phyloP scores from a whole-genome alignment of 2,329 filamentous ascomycete genomes.

The Arthrinium phaeospermum region DNA sequence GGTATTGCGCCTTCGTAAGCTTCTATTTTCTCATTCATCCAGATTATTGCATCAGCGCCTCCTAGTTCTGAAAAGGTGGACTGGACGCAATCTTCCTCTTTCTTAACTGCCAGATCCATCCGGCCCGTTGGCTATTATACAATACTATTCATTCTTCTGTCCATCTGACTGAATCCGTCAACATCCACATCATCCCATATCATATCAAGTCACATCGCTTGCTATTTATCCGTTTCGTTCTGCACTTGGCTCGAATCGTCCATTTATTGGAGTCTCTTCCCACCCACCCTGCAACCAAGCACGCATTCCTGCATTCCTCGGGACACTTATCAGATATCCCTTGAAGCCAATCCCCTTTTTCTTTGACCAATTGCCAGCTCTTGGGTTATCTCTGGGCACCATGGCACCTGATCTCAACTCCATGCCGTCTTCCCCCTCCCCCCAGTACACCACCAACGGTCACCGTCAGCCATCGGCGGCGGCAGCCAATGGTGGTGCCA shows the following conservation, averaged over 20 bases:
- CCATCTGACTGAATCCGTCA: background rate
- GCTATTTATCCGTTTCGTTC: background rate
- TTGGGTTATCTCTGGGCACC: constrained; percentile 19
- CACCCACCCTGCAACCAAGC: background rate
- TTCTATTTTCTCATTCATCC: constrained; percentile 8
- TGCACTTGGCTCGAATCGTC: constrained; percentile 2
- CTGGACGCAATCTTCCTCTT: constrained; percentile 1
- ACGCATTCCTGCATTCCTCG: constrained; percentile 9
- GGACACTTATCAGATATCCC: background rate
- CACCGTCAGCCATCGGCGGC: constrained; percentile 26
- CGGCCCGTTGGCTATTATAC: background rate
- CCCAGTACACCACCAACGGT: constrained; percentile 29
- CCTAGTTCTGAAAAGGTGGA: constrained; percentile 22
- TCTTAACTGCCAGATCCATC: background rate
- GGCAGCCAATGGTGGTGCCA: constrained; percentile 30
- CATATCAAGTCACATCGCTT: background rate
- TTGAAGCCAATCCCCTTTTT: background rate
- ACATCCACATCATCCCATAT: background rate
- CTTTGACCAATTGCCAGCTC: background rate
- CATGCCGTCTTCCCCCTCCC: constrained; percentile 60
- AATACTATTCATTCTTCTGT: background rate
- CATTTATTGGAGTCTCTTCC: background rate
- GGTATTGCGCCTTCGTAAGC: constrained; percentile 22
- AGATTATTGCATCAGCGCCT: constrained; percentile 13
- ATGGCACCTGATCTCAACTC: constrained; percentile 81